Evolutionary conservation across 2,329 filamentous ascomycete genomes (phyloP).

Genomic region (Colletotrichum destructivum): DNA sequence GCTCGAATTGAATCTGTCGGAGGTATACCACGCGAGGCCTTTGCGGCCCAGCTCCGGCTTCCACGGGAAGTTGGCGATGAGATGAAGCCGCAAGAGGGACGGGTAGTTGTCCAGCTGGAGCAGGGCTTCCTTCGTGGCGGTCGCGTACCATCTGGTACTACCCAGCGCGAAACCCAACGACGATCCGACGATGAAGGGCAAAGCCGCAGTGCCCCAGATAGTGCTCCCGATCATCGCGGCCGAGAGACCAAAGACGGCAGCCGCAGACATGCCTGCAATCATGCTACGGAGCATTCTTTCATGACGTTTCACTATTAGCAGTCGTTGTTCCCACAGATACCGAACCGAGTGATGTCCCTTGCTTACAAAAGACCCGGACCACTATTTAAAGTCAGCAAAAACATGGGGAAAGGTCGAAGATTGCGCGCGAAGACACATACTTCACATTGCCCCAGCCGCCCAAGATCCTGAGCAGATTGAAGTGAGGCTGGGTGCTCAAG

Average conservation of each 20-base stretch:
- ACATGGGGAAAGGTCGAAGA: accelerated
- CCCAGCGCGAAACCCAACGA: conserved; percentile 45
- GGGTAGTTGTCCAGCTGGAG: conserved; percentile 45
- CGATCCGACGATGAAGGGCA: conserved; percentile 45
- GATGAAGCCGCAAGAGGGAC: conserved; percentile 44
- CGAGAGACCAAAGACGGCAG: conserved; percentile 41
- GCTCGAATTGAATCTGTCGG: conserved; percentile 32
- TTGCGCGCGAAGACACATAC: background rate
- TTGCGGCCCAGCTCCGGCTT: conserved; percentile 36
- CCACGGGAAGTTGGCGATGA: conserved; percentile 46
- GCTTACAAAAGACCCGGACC: conserved; percentile 21
- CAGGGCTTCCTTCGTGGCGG: conserved; percentile 42
- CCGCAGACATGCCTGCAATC: conserved; percentile 44
- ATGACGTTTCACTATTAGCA: background rate
- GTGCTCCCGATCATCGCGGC: conserved; percentile 41
- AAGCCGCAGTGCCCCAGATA: conserved; percentile 45
- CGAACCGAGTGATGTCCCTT: accelerated
- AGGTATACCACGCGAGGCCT: conserved; percentile 36
- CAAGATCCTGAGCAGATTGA: conserved; percentile 39
- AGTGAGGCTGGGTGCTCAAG: conserved; percentile 13
- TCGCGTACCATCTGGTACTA: conserved; percentile 43
- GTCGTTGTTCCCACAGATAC: too few relatives aligned
- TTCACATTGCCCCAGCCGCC: conserved; percentile 45
- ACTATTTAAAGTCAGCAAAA: background rate
- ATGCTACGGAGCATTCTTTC: conserved; percentile 46